A percentile compares a stretch with the other conserved stretches of the same genome.
These are phyloP conservation scores for Eucalyptus leucophloia DNA, from an alignment of 345 rosid species.

Conservation along the genomic window DNA sequence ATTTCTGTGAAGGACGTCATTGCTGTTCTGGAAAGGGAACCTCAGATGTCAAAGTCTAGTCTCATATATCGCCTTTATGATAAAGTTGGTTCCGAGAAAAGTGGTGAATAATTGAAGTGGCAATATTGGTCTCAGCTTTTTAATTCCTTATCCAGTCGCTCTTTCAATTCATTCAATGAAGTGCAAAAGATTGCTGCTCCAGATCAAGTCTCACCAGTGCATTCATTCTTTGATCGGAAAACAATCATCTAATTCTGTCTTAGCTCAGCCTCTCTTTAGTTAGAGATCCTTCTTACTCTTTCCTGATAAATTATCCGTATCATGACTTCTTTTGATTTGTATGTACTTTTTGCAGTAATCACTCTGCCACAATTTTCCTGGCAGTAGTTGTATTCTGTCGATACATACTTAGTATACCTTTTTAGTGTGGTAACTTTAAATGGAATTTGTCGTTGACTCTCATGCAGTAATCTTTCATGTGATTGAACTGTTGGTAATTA, in stretches of 20 bases:
- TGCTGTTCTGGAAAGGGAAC: constrained; percentile 84
- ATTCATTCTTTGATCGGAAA: neutral
- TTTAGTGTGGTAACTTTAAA: neutral
- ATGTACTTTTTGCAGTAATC: neutral
- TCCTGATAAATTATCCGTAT: neutral
- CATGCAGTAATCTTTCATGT: neutral
- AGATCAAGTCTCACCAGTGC: neutral
- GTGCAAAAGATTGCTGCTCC: neutral
- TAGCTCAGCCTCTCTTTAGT: neutral
- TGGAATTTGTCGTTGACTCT: neutral
- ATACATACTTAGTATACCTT: neutral
- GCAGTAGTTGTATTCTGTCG: neutral
- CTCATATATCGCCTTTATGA: constrained; percentile 61
- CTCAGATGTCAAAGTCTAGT: constrained; percentile 86
- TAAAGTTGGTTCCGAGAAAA: constrained; percentile 21
- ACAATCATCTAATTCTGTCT: neutral
- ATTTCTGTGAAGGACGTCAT: constrained; percentile 74
- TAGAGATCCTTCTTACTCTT: neutral
- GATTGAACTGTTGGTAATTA: neutral
- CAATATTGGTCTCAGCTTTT: neutral
- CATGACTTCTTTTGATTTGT: neutral
- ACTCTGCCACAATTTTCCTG: neutral
- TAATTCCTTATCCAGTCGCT: neutral
- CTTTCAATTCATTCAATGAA: neutral
- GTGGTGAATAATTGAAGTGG: constrained; percentile 8